phyloP scores from a whole-genome alignment of 1,284 basidiomycete genomes.

The Bjerkandera adusta region DNA sequence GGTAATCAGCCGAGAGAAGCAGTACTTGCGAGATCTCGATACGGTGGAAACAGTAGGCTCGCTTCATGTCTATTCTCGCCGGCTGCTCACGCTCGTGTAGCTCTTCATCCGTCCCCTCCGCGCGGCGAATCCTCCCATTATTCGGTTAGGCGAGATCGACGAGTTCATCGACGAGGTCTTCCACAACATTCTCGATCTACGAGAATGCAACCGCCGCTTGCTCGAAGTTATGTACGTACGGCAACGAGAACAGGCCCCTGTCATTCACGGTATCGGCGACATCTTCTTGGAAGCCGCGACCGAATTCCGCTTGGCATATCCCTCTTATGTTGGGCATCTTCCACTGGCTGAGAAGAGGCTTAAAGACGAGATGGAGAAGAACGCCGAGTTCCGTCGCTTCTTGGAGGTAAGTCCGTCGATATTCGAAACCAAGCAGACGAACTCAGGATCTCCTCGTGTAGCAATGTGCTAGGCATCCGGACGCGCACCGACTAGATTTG shows the following conservation, averaged over 20 bases:
- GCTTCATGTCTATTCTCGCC: too few relatives aligned
- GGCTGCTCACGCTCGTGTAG: too few relatives aligned
- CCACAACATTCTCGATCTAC: conserved; percentile 82
- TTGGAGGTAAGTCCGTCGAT: conserved; percentile 85
- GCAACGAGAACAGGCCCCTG: conserved; percentile 83
- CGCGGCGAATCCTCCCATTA: conserved; percentile 68
- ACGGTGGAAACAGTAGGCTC: conserved; percentile 71
- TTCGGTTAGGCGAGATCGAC: conserved; percentile 64
- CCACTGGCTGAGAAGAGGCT: conserved; percentile 85
- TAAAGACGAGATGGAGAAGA: conserved; percentile 82
- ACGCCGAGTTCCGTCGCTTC: conserved; percentile 82
- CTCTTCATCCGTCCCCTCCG: conserved; percentile 81
- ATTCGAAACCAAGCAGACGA: not conserved
- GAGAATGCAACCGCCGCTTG: conserved; percentile 78
- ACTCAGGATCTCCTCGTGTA: conserved; percentile 13
- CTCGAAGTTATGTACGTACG: conserved; percentile 86
- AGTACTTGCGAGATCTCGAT: conserved; percentile 88
- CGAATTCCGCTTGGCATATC: conserved; percentile 87
- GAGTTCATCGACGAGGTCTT: conserved; percentile 88
- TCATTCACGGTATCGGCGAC: conserved; percentile 88
- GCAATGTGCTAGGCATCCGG: conserved; percentile 64
- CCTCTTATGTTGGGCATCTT: conserved; percentile 81
- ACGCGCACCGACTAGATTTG: conserved; percentile 79
- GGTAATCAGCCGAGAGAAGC: conserved; percentile 87
- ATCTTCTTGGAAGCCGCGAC: conserved; percentile 87